A percentile compares a stretch with the other conserved stretches of the same genome.
phyloP scores from a whole-genome alignment of 305 asterid species.

The Euphrasia arctica region DNA sequence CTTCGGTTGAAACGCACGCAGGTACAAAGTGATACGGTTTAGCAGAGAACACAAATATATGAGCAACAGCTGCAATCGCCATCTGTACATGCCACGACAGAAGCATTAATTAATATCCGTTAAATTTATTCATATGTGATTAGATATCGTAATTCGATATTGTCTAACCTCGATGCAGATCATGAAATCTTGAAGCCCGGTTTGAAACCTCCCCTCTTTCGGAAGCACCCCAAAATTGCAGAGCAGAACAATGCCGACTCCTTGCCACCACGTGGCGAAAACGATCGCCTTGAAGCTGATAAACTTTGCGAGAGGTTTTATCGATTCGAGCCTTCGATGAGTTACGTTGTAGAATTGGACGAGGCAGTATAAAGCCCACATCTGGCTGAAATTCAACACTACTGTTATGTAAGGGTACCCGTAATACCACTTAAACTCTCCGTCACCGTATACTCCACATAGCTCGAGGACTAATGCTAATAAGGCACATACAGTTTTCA shows the following conservation, averaged over 20 bases:
- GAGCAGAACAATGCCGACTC: slow-evolving; percentile 71
- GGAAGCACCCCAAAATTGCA: slow-evolving; percentile 58
- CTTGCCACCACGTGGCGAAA: slow-evolving; percentile 99
- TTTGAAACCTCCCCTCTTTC: slow-evolving; percentile 52
- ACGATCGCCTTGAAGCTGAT: slow-evolving; percentile 95
- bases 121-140: too few species aligned
- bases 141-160: too few species aligned
- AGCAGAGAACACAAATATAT: slow-evolving; percentile 76
- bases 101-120: not conserved
- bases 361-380: slow-evolving; percentile 93
- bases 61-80: slow-evolving; percentile 93
- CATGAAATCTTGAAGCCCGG: slow-evolving; percentile 77
- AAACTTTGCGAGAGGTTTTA: slow-evolving; percentile 88
- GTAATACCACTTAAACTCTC: slow-evolving; percentile 81
- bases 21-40: slow-evolving; percentile 64
- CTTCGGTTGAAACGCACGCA: slow-evolving; percentile 40
- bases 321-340: slow-evolving; percentile 58
- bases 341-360: slow-evolving; percentile 85
- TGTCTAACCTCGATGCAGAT: slow-evolving; percentile 73
- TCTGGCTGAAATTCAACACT: slow-evolving; percentile 83
- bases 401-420: slow-evolving; percentile 84
- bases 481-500: slow-evolving; percentile 80
- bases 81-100: slow-evolving; percentile 37
- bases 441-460: slow-evolving; percentile 85
- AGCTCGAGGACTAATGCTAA: slow-evolving; percentile 72